Evolutionary conservation across 2,329 filamentous ascomycete species (phyloP).

Genomic region (Colletotrichum liaoningense): DNA sequence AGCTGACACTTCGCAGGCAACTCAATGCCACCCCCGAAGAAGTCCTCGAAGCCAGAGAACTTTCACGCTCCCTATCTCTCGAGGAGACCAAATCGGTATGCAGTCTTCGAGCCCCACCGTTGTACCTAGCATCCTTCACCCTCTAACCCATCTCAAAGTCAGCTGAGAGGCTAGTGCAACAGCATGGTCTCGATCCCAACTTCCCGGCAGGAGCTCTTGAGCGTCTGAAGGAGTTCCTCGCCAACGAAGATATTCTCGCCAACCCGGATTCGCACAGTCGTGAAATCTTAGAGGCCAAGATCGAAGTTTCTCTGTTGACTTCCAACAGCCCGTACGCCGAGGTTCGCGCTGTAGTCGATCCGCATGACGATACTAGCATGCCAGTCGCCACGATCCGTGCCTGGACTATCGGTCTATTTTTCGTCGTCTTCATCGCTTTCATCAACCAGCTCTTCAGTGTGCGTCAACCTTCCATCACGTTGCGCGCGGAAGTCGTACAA

Average conservation of each 20-base stretch:
- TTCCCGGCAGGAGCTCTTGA: slow-evolving; percentile 55
- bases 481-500: slow-evolving; percentile 54
- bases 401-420: slow-evolving; percentile 51
- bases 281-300: slow-evolving; percentile 46
- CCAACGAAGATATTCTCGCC: slow-evolving; percentile 35
- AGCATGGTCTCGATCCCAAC: slow-evolving; percentile 59
- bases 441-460: slow-evolving; percentile 55
- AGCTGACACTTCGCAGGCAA: neutral
- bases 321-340: slow-evolving; percentile 53
- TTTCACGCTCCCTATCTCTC: slow-evolving; percentile 2
- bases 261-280: slow-evolving; percentile 41
- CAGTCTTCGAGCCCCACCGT: fast-evolving
- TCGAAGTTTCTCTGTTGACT: slow-evolving; percentile 45
- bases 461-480: slow-evolving; percentile 52
- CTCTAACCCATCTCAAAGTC: slow-evolving; percentile 37
- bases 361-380: slow-evolving; percentile 52
- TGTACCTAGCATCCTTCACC: neutral
- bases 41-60: slow-evolving; percentile 40
- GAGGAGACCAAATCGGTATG: slow-evolving; percentile 10
- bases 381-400: slow-evolving; percentile 55
- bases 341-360: slow-evolving; percentile 58
- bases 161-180: slow-evolving; percentile 45
- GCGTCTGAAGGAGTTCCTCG: slow-evolving; percentile 53
- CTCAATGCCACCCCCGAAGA: slow-evolving; percentile 41
- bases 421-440: slow-evolving; percentile 44